These are phyloP conservation scores for Colletotrichum eremochloae DNA, from an alignment of 2,329 filamentous ascomycete species.

Conservation along the genomic window DNA sequence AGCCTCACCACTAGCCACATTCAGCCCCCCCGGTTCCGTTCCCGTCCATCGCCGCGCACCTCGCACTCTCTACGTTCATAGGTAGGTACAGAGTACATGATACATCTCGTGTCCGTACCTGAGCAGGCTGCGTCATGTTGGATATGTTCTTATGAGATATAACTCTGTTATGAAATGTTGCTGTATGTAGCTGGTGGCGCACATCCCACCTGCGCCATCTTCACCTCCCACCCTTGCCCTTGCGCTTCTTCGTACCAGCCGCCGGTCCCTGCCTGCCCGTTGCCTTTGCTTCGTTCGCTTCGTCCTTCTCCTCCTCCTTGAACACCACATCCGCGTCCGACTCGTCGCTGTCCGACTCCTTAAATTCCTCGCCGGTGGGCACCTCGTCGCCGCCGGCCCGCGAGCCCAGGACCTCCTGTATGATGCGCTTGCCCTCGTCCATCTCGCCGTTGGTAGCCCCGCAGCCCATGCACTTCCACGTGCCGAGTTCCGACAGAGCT, in stretches of 20 bases:
- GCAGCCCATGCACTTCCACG: conserved; percentile 92
- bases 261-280: conserved; percentile 39
- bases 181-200: conserved; percentile 20
- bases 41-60: neutral
- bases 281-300: conserved; percentile 17
- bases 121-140: neutral
- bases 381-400: conserved; percentile 39
- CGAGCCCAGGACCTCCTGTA: conserved; percentile 71
- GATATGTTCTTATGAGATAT: neutral
- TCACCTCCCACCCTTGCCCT: conserved; percentile 40
- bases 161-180: conserved; percentile 26
- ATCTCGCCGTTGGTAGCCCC: conserved; percentile 84
- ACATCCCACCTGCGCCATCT: neutral
- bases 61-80: no score
- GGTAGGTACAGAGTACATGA: no score
- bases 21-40: neutral
- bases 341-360: conserved; percentile 29
- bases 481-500: conserved; percentile 81
- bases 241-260: conserved; percentile 39
- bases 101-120: no score
- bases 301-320: conserved; percentile 26
- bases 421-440: conserved; percentile 79
- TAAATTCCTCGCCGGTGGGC: conserved; percentile 38
- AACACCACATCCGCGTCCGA: conserved; percentile 24
- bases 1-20: conserved; percentile 26